Evolutionary conservation across 75 land plant genomes (phyloP), one percentile per base, ranked within the genome.

Genomic region (Pinus albicaulis): DNA sequence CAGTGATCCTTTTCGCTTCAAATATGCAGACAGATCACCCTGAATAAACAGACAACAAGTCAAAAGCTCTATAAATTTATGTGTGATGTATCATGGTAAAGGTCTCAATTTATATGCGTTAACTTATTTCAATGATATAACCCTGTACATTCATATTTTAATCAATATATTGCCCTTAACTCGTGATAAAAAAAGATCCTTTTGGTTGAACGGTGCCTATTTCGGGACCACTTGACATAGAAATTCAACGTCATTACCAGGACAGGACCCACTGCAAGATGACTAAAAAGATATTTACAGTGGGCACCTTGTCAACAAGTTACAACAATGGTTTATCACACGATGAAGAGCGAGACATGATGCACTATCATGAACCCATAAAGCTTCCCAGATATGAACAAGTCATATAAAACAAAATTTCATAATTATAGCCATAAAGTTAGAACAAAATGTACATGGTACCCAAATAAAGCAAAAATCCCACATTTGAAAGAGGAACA

Each of bases 21-120:
- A 65, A 62, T 68, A 87, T 34, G 72, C 86, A 76, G 80, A 74
- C 48, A 96, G 82, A 83, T 96, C 99, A 34, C 99, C 97, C 96
- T 93, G 79, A 68, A 84, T 14, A 73, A 52, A 55, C 23, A 48
- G 20, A 56, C 55, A 48, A 73, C 8, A 66, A 17, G 19, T 66
- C 22, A 34, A 34, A 34, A 28, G 10, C 7, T 38, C 52, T 44
- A 44, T 44, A 20, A 66, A 66, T 7, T 20, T 17, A 16, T 66
- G 38, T 66, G 38, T 41, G 19, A 38, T n/a, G 6, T 10, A 7
- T 5, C 11, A 66, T 17, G 52, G n/a, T 66, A 38, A 36, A 20
- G 52, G 10, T 36, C 71, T 65, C 48, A 66, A 38, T 19, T 38
- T 38, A 15, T 8, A 11, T 38, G 3, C 5, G 52, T 44, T 44